Evolutionary conservation across 2,329 filamentous ascomycete genomes (phyloP), one percentile per base, ranked within the genome.

Genomic region (Trichoderma semiorbis): DNA sequence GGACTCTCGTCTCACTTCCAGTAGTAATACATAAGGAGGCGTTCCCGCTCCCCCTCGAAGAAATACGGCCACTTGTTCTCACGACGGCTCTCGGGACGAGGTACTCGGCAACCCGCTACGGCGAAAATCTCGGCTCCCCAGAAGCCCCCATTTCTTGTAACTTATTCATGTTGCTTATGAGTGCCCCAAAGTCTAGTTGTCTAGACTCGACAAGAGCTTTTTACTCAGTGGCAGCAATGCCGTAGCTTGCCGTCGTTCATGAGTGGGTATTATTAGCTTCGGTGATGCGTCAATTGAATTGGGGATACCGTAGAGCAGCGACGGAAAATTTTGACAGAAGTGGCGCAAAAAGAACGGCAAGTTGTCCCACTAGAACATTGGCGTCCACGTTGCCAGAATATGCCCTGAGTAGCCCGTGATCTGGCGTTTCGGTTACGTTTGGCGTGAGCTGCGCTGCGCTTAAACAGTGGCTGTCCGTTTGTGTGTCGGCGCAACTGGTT

Each of bases 1-100:
- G 66, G 66, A 7, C 5, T 53, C 36, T 43, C 26, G 26, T 16
- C 18, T 50, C 57, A 43, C 47, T n/a, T 43, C 12, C 26, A 30
- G 43, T 14, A 28, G 21, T 58, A 30, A 69, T 62, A 69, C 65
- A 68, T 62, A 71, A 71, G 61, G 55, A n/a, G 39, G 26, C 50
- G 34, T 28, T 58, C 26, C 69, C 58, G 26, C 58, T 43, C 58
- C 24, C 28, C 30, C 43, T 24, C 39, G 8, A 6, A 21, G n/a
- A 21, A 63, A 21, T 47, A 30, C 30, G 12, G 30, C 30, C 10
- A 60, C 16, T 58, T 60, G 61, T 71, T 71, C 30, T 26, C 34
- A n/a, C 26, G 65, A 60, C 39, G 65, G 53, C 34, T 32, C 18
- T 60, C 39, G 26, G 36, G 24, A 21, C 24, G 3, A 60, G 30